Evolutionary conservation across 768 basidiomycete species (phyloP), one percentile per base, ranked within the genome.

Genomic region (Kwoniella dendrophila): DNA sequence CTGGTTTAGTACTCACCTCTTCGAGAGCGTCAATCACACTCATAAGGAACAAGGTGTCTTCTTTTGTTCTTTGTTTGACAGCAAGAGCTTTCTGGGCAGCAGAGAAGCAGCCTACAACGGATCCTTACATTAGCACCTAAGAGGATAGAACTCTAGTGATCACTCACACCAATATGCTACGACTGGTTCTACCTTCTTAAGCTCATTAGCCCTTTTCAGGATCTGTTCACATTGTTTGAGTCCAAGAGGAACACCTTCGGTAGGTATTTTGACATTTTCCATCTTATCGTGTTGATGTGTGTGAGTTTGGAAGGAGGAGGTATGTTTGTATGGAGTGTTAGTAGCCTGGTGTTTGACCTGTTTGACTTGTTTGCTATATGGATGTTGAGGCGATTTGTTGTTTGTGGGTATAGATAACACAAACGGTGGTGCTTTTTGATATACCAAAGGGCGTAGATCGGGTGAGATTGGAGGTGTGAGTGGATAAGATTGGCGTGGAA

Each of bases 101-200:
- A 78, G 92, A 88, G 82, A 92, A 96, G 43, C 88, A 88, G 81
- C 88, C 92, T 94, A 78, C 12, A 18, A 30, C 48, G 12, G 7
- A 26, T 49, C 11, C 48, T 49, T n/a, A n/a, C n/a, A n/a, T n/a
- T n/a, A n/a, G n/a, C n/a, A n/a, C n/a, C n/a, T n/a, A 20, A 38
- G 45, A 53, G 59, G 16, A 20, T 12, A 44, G 43, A 61, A 26
- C 27, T 12, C 36, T 32, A 52, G 6, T 49, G 22, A 30, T 52
- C 44, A 82, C 90, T 68, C 79, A 95, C 95, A 94, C 94, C 95
- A 99, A 76, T 98, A 98, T 4, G 90, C 85, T 73, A 98, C 86
- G 54, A 94, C 82, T 4, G 91, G 90, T 59, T 99, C 93, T 65
- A 88, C 86, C 14, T 81, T 81, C 53, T 84, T 86, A 70, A 97